Conservation (phyloP, 192 early-diverging fungal species). For the Podila horticola region DNA sequence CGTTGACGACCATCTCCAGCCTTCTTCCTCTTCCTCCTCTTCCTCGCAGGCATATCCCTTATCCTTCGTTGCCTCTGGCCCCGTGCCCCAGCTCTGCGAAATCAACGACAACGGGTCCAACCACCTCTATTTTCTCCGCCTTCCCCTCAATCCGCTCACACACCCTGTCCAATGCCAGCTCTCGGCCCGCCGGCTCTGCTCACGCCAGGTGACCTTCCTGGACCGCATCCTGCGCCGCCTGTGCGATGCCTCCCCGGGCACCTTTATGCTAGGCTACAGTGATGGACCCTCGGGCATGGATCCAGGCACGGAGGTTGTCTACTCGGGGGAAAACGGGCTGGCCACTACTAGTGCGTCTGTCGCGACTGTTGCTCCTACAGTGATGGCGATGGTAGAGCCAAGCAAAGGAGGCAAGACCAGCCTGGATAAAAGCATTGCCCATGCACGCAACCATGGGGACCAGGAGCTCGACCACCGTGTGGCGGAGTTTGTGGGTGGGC, state of each 20-base stretch:
- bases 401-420: too few species aligned
- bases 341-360: neutral
- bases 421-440: conserved; percentile 23
- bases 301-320: conserved; percentile 27
- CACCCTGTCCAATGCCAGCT: conserved; percentile 34
- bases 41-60: conserved; percentile 21
- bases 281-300: conserved; percentile 40
- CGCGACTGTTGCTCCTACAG: neutral
- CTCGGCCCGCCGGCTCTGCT: conserved; percentile 25
- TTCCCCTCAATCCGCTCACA: conserved; percentile 24
- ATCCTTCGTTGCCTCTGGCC: conserved; percentile 23
- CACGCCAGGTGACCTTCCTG: conserved; percentile 21
- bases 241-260: conserved; percentile 34
- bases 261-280: conserved; percentile 37
- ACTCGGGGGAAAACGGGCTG: conserved; percentile 26
- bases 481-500: conserved; percentile 13
- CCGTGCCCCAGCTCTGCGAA: neutral
- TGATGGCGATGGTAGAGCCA: too few species aligned
- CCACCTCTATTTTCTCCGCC: conserved; percentile 15
- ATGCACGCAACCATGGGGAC: conserved; percentile 8
- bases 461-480: conserved; percentile 12
- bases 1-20: neutral
- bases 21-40: neutral
- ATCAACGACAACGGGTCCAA: neutral
- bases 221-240: conserved; percentile 32